Evolutionary conservation across 2,329 filamentous ascomycete species (phyloP).

Genomic region (Lithohypha guttulata): DNA sequence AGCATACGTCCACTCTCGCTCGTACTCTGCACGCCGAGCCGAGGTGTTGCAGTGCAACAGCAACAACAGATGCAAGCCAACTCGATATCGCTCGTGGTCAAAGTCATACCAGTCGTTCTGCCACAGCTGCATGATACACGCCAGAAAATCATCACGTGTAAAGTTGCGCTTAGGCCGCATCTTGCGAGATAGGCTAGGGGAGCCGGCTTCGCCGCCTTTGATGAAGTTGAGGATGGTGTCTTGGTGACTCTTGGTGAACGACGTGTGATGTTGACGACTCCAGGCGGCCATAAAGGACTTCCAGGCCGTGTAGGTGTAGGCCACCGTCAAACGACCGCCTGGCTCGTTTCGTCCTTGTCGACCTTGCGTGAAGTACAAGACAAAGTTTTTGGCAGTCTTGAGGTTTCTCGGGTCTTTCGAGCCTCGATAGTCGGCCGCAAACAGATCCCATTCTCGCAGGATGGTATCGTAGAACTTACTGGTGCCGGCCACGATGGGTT

Average conservation of each 20-base stretch:
- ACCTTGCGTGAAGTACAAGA: constrained; percentile 4
- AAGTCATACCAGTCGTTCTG: constrained; percentile 11
- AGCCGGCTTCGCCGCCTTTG: not conserved
- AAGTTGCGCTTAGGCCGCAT: not conserved
- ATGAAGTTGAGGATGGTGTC: not conserved
- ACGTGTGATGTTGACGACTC: not conserved
- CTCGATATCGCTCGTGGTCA: constrained; percentile 1
- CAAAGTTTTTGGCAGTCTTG: constrained; percentile 9
- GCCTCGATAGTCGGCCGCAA: not conserved
- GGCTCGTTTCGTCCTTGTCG: constrained; percentile 2
- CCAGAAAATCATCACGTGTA: not conserved
- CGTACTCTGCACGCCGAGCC: constrained; percentile 2
- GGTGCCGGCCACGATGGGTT: constrained; percentile 3
- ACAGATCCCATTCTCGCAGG: constrained; percentile 7
- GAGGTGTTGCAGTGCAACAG: constrained; percentile 6
- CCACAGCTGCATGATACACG: constrained; percentile 4
- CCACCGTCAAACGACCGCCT: constrained; percentile 8
- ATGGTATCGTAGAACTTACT: not conserved
- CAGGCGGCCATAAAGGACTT: constrained; percentile 4
- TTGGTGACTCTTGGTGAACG: not conserved
- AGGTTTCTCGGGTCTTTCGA: not conserved
- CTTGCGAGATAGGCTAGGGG: not conserved
- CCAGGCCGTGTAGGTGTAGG: constrained; percentile 9
- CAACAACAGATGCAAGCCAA: not conserved
- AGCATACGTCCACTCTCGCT: not conserved